phyloP scores from a whole-genome alignment of 1,284 basidiomycete genomes.

The Pisolithus thermaeus region DNA sequence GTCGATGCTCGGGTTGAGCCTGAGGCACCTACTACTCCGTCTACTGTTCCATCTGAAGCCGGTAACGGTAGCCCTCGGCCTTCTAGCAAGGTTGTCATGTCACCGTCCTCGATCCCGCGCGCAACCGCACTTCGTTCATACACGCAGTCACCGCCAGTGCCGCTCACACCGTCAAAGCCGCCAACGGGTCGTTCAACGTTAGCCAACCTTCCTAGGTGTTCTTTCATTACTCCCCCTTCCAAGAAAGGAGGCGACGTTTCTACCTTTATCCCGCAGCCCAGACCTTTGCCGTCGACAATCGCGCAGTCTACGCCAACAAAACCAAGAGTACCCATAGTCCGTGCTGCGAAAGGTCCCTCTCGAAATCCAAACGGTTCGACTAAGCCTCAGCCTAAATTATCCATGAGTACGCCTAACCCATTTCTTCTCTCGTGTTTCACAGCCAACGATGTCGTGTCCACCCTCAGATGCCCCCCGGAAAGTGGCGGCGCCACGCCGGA shows the following conservation, averaged over 20 bases:
- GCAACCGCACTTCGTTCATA: conserved; percentile 31
- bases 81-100: conserved; percentile 16
- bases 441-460: conserved; percentile 34
- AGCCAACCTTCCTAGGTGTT: conserved; percentile 18
- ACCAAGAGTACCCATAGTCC: conserved; percentile 10
- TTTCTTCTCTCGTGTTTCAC: conserved; percentile 30
- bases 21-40: conserved; percentile 12
- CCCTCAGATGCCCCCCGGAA: conserved; percentile 27
- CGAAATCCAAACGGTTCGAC: conserved; percentile 50
- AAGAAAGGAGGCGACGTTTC: conserved; percentile 41
- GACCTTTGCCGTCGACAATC: conserved; percentile 29
- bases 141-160: conserved; percentile 15
- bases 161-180: conserved; percentile 20
- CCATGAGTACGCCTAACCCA: conserved; percentile 53
- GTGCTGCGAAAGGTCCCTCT: conserved; percentile 28
- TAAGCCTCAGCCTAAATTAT: conserved; percentile 38
- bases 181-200: conserved; percentile 16
- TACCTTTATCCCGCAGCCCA: conserved; percentile 51
- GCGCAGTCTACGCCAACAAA: conserved; percentile 15
- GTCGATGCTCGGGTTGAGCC: conserved; percentile 6
- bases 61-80: conserved; percentile 5
- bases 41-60: conserved; percentile 17
- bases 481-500: conserved; percentile 19
- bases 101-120: conserved; percentile 52
- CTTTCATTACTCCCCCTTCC: conserved; percentile 39